Evolutionary conservation across 768 basidiomycete genomes (phyloP).

Genomic region (Trametes sanguinea): DNA sequence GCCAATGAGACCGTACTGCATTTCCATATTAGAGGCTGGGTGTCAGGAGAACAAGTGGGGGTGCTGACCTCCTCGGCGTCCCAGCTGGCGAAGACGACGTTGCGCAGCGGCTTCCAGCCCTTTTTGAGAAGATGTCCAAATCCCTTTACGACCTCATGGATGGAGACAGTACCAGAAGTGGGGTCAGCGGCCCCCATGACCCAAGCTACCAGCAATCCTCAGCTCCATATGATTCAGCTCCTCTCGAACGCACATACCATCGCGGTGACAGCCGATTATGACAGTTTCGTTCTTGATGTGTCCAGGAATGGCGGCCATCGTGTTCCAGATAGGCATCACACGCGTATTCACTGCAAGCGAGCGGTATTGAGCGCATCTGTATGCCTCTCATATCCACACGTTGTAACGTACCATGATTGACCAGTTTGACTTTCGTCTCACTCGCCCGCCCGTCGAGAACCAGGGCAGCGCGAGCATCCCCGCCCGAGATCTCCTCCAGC

Average conservation of each 20-base stretch:
- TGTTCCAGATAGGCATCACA: constrained; percentile 90
- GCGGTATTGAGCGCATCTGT: constrained; percentile 1
- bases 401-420: constrained; percentile 57
- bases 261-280: constrained; percentile 87
- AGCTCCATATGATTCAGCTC: no score
- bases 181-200: constrained; percentile 85
- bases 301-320: constrained; percentile 81
- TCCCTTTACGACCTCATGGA: constrained; percentile 77
- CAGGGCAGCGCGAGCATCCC: constrained; percentile 43
- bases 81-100: constrained; percentile 78
- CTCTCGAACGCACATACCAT: constrained; percentile 48
- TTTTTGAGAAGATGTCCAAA: constrained; percentile 65
- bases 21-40: not conserved
- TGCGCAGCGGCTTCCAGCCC: constrained; percentile 88
- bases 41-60: no score
- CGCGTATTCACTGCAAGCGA: constrained; percentile 60
- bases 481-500: constrained; percentile 48
- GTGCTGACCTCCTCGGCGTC: constrained; percentile 66
- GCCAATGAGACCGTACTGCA: constrained; percentile 70
- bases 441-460: constrained; percentile 53
- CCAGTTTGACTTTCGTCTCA: constrained; percentile 48
- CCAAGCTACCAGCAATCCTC: constrained; percentile 41
- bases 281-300: constrained; percentile 84
- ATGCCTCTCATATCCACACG: constrained; percentile 48
- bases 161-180: constrained; percentile 74